Percentiles rank a stretch among this genome's conserved stretches.
These are phyloP conservation scores for Stentor coeruleus DNA, from an alignment of 73 alveolate genomes.

Conservation along the genomic window DNA sequence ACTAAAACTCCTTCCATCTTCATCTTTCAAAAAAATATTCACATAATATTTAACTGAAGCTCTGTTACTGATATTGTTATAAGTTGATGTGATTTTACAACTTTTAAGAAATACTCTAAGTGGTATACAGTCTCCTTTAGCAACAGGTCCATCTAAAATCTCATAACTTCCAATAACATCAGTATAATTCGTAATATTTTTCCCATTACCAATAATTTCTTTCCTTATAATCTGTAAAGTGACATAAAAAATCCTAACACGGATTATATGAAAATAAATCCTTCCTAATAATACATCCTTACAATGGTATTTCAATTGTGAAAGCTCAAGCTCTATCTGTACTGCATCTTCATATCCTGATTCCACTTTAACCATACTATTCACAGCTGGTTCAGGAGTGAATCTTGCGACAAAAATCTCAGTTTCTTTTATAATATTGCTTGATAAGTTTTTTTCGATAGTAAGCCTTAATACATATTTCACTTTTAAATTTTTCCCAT, in stretches of 20 bases:
- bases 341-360: slow-evolving; percentile 93
- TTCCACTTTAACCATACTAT: slow-evolving; percentile 59
- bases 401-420: slow-evolving; percentile 59
- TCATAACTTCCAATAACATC: slow-evolving; percentile 70
- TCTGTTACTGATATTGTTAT: slow-evolving; percentile 71
- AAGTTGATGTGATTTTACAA: slow-evolving; percentile 87
- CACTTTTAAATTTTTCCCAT: background rate
- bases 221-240: slow-evolving; percentile 69
- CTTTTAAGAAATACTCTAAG: slow-evolving; percentile 76
- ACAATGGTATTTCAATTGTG: slow-evolving; percentile 59
- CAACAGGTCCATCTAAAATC: slow-evolving; percentile 92
- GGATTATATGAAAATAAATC: slow-evolving; percentile 75
- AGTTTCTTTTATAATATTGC: slow-evolving; percentile 52
- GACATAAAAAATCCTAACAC: slow-evolving; percentile 83
- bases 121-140: slow-evolving; percentile 84
- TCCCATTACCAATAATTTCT: slow-evolving; percentile 74
- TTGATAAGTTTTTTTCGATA: background rate
- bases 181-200: slow-evolving; percentile 50
- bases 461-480: slow-evolving; percentile 16
- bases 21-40: slow-evolving; percentile 80
- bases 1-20: slow-evolving; percentile 74
- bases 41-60: slow-evolving; percentile 73
- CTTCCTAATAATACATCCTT: slow-evolving; percentile 78
- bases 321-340: slow-evolving; percentile 83
- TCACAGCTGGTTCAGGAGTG: slow-evolving; percentile 40